These are phyloP conservation scores for Myxozyma neotropica DNA, from an alignment of 805 yeast species.

Conservation along the genomic window DNA sequence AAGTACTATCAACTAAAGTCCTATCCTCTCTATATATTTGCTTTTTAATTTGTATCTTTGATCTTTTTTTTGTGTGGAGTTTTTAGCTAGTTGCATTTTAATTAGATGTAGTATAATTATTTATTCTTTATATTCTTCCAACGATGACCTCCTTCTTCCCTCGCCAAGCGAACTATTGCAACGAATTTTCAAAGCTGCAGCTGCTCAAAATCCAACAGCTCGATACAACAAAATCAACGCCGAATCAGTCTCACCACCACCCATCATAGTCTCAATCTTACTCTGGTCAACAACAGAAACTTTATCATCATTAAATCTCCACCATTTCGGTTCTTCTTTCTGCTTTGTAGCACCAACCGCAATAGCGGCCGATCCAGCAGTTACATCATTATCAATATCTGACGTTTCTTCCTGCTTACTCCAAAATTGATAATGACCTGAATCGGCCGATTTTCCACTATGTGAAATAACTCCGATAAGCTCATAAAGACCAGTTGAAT, in stretches of 20 bases:
- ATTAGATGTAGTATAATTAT: no score
- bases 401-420: conserved; percentile 59
- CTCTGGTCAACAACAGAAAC: conserved; percentile 77
- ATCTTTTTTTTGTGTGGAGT: not conserved
- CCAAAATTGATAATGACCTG: conserved; percentile 96
- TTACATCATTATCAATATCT: conserved; percentile 46
- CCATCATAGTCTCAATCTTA: conserved; percentile 81
- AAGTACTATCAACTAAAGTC: conserved; percentile 16
- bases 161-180: no score
- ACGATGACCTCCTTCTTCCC: no score
- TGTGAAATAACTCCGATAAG: conserved; percentile 85
- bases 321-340: conserved; percentile 73
- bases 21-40: not conserved
- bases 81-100: not conserved
- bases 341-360: conserved; percentile 21
- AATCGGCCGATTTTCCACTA: conserved; percentile 92
- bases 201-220: conserved; percentile 63
- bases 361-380: conserved; percentile 9
- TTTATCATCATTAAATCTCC: conserved; percentile 91
- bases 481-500: conserved; percentile 86
- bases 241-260: conserved; percentile 96
- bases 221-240: conserved; percentile 87
- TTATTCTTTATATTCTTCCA: no score
- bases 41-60: not conserved
- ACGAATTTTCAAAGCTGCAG: not conserved